phyloP scores from a whole-genome alignment of 2,329 filamentous ascomycete genomes.

The Fusarium bulbicola region DNA sequence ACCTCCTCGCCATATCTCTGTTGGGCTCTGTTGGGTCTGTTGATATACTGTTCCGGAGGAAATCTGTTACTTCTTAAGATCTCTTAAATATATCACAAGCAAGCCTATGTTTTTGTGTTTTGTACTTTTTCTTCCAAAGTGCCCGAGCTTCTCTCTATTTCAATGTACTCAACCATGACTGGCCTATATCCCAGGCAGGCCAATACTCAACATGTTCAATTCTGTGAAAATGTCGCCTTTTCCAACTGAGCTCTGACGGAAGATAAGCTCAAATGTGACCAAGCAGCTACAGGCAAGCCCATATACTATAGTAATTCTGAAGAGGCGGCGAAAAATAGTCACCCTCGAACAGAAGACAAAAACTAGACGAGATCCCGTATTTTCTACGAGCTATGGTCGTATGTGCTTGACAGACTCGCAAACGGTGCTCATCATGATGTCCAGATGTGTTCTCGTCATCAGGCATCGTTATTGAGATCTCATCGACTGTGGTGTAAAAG shows the following conservation, averaged over 20 bases:
- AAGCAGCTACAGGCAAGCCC: background rate
- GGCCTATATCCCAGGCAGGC: background rate
- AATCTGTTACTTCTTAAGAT: background rate
- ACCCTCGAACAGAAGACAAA: no score
- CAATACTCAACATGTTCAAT: background rate
- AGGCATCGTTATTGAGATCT: background rate
- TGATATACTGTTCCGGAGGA: background rate
- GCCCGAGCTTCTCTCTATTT: background rate
- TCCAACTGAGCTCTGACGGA: no score
- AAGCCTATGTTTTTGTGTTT: background rate
- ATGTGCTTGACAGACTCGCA: background rate
- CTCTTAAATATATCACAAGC: background rate
- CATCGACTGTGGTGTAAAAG: background rate
- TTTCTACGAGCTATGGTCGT: conserved; percentile 14
- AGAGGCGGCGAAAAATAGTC: background rate
- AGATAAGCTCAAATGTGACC: background rate
- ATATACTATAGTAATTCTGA: background rate
- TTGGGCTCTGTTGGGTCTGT: background rate
- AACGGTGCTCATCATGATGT: background rate
- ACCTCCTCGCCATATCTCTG: background rate
- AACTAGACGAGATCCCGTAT: conserved; percentile 6
- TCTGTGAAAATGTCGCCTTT: background rate
- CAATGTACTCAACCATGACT: background rate
- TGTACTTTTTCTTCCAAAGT: background rate
- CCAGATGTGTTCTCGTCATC: no score